phyloP scores from a whole-genome alignment of 208 protist species.

The Wallacemonas sp. region DNA sequence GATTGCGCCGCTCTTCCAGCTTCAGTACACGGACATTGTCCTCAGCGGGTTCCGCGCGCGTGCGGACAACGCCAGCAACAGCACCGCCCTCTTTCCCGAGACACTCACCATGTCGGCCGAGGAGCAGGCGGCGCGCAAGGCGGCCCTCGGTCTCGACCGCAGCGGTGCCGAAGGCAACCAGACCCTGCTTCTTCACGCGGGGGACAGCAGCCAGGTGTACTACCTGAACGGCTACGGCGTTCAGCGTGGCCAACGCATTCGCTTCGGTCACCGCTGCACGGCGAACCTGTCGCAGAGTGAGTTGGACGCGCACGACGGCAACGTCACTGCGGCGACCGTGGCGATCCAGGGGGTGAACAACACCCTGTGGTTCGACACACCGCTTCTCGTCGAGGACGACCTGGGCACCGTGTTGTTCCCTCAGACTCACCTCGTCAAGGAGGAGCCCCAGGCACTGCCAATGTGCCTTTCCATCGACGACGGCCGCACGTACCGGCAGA shows the following conservation, averaged over 20 bases:
- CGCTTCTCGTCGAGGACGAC: constrained; percentile 61
- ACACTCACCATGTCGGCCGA: constrained; percentile 7
- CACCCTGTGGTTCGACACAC: constrained; percentile 44
- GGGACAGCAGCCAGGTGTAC: constrained; percentile 51
- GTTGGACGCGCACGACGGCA: background rate
- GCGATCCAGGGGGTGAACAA: constrained; percentile 37
- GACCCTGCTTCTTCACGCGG: constrained; percentile 49
- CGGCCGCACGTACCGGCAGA: constrained; percentile 35
- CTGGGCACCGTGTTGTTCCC: constrained; percentile 58
- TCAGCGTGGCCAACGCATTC: constrained; percentile 47
- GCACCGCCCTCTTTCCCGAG: constrained; percentile 43
- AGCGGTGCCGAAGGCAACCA: constrained; percentile 43
- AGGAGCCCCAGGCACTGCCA: constrained; percentile 19
- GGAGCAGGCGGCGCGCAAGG: background rate
- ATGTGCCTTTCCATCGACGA: constrained; percentile 56
- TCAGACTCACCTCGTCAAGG: constrained; percentile 23
- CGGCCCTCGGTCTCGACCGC: constrained; percentile 17
- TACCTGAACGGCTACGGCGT: constrained; percentile 79
- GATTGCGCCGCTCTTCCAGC: constrained; percentile 38
- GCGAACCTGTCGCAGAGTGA: constrained; percentile 12
- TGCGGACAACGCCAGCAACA: constrained; percentile 64
- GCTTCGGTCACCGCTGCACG: constrained; percentile 59
- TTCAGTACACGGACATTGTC: constrained; percentile 56
- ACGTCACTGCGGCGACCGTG: constrained; percentile 5
- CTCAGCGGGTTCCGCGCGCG: constrained; percentile 48